phyloP scores from a whole-genome alignment of 75 land plant genomes.

The Pinus taeda region DNA sequence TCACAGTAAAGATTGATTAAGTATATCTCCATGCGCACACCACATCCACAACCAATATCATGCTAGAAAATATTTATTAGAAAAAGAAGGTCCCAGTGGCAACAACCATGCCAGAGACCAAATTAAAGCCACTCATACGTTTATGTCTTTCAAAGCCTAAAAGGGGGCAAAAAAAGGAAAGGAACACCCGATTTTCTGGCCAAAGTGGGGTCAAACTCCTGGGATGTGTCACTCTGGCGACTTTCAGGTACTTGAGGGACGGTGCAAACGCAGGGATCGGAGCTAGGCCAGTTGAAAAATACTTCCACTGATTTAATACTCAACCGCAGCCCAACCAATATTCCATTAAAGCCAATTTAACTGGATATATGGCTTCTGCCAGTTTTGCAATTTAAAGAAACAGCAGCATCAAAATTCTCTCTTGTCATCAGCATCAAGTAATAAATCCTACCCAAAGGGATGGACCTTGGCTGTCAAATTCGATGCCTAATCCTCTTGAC shows the following conservation, averaged over 20 bases:
- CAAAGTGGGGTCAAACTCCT: too few species aligned
- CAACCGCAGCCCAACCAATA: too few species aligned
- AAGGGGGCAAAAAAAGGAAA: too few species aligned
- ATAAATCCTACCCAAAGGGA: neutral
- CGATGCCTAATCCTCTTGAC: neutral
- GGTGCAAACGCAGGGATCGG: too few species aligned
- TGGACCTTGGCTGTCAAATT: neutral
- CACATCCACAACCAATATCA: neutral
- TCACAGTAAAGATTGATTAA: neutral
- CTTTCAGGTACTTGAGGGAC: too few species aligned
- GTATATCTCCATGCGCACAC: neutral
- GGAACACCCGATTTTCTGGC: too few species aligned
- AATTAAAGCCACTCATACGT: too few species aligned
- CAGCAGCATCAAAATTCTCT: neutral
- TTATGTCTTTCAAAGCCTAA: neutral
- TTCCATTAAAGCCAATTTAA: neutral
- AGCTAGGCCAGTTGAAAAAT: too few species aligned
- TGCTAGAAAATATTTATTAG: neutral
- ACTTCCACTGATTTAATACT: too few species aligned
- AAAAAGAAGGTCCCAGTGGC: neutral
- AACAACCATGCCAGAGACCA: neutral
- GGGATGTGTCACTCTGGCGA: too few species aligned
- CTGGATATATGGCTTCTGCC: neutral
- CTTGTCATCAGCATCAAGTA: neutral
- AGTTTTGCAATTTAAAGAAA: neutral